Conservation (phyloP, 257 asterid genomes). For the Cynanchum wilfordii region DNA sequence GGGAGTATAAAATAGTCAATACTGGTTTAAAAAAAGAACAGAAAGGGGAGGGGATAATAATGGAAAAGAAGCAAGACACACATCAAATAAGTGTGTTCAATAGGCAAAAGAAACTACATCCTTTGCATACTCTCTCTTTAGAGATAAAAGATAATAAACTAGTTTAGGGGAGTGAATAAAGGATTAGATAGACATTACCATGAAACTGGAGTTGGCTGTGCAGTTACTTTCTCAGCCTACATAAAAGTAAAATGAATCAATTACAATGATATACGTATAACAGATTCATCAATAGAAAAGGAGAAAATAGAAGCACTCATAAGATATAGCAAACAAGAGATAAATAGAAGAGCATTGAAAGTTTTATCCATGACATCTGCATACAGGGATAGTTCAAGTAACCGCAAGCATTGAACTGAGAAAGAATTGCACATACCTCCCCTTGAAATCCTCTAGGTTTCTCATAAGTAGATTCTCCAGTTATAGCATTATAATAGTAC, state of each 20-base stretch:
- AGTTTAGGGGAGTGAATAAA: background rate
- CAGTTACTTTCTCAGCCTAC: slow-evolving; percentile 72
- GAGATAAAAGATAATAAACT: background rate
- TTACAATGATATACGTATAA: slow-evolving; percentile 8
- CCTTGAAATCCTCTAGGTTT: slow-evolving; percentile 73
- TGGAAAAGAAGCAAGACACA: too few relatives aligned
- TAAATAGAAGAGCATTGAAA: background rate
- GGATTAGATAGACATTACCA: slow-evolving; percentile 44
- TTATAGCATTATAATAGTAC: slow-evolving; percentile 82
- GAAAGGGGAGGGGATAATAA: too few relatives aligned
- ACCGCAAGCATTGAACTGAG: background rate
- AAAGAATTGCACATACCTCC: slow-evolving; percentile 53
- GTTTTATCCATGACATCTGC: background rate
- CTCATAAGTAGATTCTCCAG: slow-evolving; percentile 92
- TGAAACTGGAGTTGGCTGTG: slow-evolving; percentile 76
- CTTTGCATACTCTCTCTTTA: background rate
- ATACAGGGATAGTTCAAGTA: background rate
- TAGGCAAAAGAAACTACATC: too few relatives aligned
- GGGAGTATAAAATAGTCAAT: too few relatives aligned
- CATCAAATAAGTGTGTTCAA: background rate
- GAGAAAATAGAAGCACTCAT: background rate
- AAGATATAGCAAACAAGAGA: background rate
- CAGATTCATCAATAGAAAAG: background rate
- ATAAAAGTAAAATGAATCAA: slow-evolving; percentile 22
- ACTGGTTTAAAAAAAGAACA: too few relatives aligned